Conservation (phyloP, 768 basidiomycete genomes). For the Tephrocybe sp. region DNA sequence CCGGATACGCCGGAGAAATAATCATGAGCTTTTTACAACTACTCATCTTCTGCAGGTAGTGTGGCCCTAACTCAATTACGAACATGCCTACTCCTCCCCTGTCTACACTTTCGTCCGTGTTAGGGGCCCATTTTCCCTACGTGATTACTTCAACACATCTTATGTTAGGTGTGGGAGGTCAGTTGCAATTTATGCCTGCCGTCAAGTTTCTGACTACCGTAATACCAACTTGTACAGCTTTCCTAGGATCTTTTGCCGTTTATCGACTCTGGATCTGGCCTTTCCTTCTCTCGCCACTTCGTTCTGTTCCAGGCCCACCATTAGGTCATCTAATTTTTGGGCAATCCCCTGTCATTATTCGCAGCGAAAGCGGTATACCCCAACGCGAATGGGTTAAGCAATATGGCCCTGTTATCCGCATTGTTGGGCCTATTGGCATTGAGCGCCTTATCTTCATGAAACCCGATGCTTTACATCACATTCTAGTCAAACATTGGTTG, state of each 20-base stretch:
- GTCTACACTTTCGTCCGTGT: background rate
- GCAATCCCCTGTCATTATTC: conserved; percentile 9
- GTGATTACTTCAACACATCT: background rate
- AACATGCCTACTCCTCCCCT: background rate
- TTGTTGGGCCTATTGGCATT: conserved; percentile 44
- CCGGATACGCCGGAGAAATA: background rate
- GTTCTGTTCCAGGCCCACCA: conserved; percentile 26
- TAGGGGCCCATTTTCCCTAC: background rate
- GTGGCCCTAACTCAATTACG: background rate
- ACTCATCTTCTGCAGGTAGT: background rate
- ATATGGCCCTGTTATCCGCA: conserved; percentile 41
- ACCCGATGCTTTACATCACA: conserved; percentile 42
- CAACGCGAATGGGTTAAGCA: conserved; percentile 47
- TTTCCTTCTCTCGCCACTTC: conserved; percentile 27
- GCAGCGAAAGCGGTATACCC: conserved; percentile 38
- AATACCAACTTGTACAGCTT: conserved; percentile 7
- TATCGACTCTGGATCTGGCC: conserved; percentile 31
- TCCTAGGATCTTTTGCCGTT: conserved; percentile 13
- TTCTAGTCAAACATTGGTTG: conserved; percentile 41
- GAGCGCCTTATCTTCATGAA: conserved; percentile 44
- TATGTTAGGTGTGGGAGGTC: background rate
- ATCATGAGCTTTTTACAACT: background rate
- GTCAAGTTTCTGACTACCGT: background rate
- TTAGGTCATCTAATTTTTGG: conserved; percentile 22
- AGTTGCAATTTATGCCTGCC: background rate